Evolutionary conservation across 306 rosid species (phyloP).

Genomic region (Sophora flavescens): DNA sequence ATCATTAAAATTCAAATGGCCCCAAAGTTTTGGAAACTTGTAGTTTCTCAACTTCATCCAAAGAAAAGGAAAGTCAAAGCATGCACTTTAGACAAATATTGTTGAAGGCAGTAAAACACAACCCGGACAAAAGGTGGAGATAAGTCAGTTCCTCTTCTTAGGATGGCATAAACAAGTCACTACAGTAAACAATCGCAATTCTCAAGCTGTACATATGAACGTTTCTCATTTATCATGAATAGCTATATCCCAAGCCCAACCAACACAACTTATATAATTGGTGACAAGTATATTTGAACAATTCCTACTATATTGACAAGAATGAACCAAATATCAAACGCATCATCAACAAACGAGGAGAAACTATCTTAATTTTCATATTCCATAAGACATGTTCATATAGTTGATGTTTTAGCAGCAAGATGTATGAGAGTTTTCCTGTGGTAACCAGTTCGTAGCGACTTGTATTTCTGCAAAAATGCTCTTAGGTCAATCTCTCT

Average conservation of each 20-base stretch:
- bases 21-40: background rate
- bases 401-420: slow-evolving; percentile 74
- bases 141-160: slow-evolving; percentile 14
- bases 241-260: no score
- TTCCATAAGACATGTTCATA: slow-evolving; percentile 21
- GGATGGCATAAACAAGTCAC: slow-evolving; percentile 4
- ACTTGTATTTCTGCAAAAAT: slow-evolving; percentile 84
- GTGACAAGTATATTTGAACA: slow-evolving; percentile 13
- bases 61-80: slow-evolving; percentile 3
- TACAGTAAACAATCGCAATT: slow-evolving; percentile 20
- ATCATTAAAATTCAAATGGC: background rate
- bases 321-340: slow-evolving; percentile 36
- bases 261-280: background rate
- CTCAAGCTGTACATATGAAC: slow-evolving; percentile 36
- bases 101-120: background rate
- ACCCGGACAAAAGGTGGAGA: background rate
- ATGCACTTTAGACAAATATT: background rate
- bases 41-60: background rate
- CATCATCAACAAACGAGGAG: slow-evolving; percentile 1
- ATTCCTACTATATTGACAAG: slow-evolving; percentile 30
- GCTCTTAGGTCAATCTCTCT: slow-evolving; percentile 67
- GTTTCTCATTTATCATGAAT: slow-evolving; percentile 14
- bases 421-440: slow-evolving; percentile 79
- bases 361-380: slow-evolving; percentile 7
- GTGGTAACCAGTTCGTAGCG: slow-evolving; percentile 78